Evolutionary conservation across 2,329 filamentous ascomycete genomes (phyloP), one percentile per base, ranked within the genome.

Genomic region (Fusarium sp.): DNA sequence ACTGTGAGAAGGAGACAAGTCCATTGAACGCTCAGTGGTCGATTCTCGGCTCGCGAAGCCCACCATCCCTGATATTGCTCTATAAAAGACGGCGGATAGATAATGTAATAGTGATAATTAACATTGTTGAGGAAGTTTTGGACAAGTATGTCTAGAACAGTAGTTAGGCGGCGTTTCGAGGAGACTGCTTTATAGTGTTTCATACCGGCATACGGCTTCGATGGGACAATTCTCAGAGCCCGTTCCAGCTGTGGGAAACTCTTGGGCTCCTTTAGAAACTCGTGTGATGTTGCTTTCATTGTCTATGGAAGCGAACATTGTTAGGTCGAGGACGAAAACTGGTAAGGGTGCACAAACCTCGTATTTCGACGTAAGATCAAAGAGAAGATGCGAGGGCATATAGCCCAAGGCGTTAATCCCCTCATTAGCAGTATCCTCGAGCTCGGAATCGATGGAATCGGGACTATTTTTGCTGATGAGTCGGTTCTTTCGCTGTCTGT

Each of bases 91-190:
- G 76, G 66, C 1, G 81, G 78, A 56, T 82, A 81, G 30, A 81
- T 68, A 51, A 81, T 78, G 61, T 82, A 82, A 73, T 80, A 79
- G 62, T 81, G 80, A 52, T 75, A 81, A 62, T 82, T 82, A 65
- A 79, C 79, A 43, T 77, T 75, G 51, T 75, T 73, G 16, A 82
- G 70, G 55, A 82, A 82, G 67, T 80, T 80, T 42, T 82, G 77
- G 12, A 82, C 76, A 9, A 82, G 72, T 12, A 69, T 72, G 60
- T 82, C 81, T 82, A n/a, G 15, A 22, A n/a, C 8, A 6, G 8
- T 8, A 20, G 51, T 73, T 42, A 72, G 62, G 38, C 46, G 24
- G 24, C 14, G 44, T 18, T 43, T 24, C 18, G 34, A 25, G n/a
- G 15, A n/a, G 12, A 34, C n/a, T 49, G 34, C n/a, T 32, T 40